A percentile compares a stretch with the other conserved stretches of the same genome.
phyloP scores from a whole-genome alignment of 2,329 filamentous ascomycete species.

The Cytospora schulzeri region DNA sequence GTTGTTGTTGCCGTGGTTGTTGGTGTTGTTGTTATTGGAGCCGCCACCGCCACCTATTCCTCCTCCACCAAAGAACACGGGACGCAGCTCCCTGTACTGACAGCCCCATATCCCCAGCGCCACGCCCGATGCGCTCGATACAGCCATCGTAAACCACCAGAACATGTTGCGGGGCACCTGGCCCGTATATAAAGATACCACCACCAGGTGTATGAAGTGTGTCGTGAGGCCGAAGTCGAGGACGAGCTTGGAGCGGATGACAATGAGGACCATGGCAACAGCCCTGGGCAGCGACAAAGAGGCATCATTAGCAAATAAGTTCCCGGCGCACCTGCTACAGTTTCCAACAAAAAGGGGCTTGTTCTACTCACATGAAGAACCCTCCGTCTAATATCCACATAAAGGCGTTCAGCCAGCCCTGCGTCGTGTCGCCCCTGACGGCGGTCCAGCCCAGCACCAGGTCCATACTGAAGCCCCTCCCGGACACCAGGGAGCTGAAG shows the following conservation, averaged over 20 bases:
- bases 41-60: conserved; percentile 41
- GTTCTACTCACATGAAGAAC: conserved; percentile 49
- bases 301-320: conserved; percentile 1
- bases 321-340: no score
- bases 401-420: conserved; percentile 62
- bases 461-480: conserved; percentile 54
- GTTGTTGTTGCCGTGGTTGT: conserved; percentile 26
- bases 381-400: conserved; percentile 60
- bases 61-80: conserved; percentile 79
- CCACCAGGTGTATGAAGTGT: conserved; percentile 39
- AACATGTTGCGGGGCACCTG: conserved; percentile 75
- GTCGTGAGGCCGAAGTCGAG: conserved; percentile 92
- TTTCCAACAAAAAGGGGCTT: no score
- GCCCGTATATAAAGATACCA: conserved; percentile 72
- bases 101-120: conserved; percentile 86
- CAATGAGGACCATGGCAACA: conserved; percentile 78
- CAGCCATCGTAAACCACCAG: conserved; percentile 75
- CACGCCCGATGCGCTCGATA: conserved; percentile 48
- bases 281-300: conserved; percentile 56
- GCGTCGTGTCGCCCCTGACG: conserved; percentile 63
- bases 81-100: conserved; percentile 83
- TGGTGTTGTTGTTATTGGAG: conserved; percentile 27
- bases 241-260: conserved; percentile 89
- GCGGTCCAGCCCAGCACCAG: conserved; percentile 60
- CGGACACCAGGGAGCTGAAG: conserved; percentile 62